Evolutionary conservation across 2,329 filamentous ascomycete genomes (phyloP), one percentile per base, ranked within the genome.

Genomic region (Diplodia corticola): DNA sequence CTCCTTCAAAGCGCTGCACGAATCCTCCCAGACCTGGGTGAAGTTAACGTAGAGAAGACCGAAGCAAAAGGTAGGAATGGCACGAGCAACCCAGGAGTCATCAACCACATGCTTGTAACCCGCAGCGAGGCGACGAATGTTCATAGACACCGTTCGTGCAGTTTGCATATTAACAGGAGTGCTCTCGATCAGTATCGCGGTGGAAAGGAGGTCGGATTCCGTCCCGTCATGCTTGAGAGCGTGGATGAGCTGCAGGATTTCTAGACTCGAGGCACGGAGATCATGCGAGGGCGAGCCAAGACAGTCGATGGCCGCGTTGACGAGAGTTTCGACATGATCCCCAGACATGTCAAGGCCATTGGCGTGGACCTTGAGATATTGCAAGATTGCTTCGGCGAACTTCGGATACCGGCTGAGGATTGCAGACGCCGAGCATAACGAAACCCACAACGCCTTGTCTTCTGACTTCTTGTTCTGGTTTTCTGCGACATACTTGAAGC

Each of bases 31-130:
- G 5, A 96, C 83, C 40, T 92, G 92, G 0, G 93, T 86, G 69
- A 97, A 83, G 70, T 90, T 91, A 57, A 96, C 88, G 0, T 93
- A 95, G 67, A 98, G 84, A 78, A 97, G 85, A 57, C 95, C 95
- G 71, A 97, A 97, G 71, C 92, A 88, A 73, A 93, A 98, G 0
- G 87, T 84, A 0, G 93, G 91, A 33, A 98, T 85, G 6, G 92
- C 87, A 71, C 86, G 84, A 67, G 86, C 83, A 69, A 96, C 80
- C 86, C 89, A 91, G 1, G 85, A 85, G 44, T 86, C 83, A 2
- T 85, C 80, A 48, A 82, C 80, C 10, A 89, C 74, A 26, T 85
- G 81, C 5, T 84, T 79, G 74, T 95, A 96, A 22, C 83, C 75
- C 17, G 84, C 79, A 2, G 84, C 89, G 50, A 97, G 83, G 72